A percentile compares a stretch with the other conserved stretches of the same genome.
Conservation (phyloP, 306 rosid genomes). For the Quercus alba region DNA sequence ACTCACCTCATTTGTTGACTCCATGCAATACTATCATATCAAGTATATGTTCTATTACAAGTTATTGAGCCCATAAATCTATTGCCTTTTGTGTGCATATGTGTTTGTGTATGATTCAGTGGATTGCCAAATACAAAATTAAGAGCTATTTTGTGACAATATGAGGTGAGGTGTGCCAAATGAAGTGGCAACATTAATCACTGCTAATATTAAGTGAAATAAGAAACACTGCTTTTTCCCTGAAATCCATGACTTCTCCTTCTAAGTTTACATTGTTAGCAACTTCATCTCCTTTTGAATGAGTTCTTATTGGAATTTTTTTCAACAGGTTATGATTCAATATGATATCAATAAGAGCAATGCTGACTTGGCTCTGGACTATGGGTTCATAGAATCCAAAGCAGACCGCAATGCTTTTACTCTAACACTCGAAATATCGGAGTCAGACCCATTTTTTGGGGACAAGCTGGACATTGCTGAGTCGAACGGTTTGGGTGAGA, state of each 20-base stretch:
- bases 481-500: constrained; percentile 67
- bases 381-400: constrained; percentile 76
- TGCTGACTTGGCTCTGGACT: constrained; percentile 91
- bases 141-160: not conserved
- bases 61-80: no score
- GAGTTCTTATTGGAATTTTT: not conserved
- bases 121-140: not conserved
- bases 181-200: not conserved
- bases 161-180: not conserved
- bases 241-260: not conserved
- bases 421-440: constrained; percentile 68
- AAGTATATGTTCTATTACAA: no score
- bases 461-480: constrained; percentile 90
- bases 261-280: not conserved
- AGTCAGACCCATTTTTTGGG: constrained; percentile 72
- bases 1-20: no score
- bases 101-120: no score
- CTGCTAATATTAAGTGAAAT: not conserved
- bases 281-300: not conserved
- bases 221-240: not conserved
- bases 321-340: constrained; percentile 72
- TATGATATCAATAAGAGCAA: constrained; percentile 87
- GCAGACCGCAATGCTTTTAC: constrained; percentile 61
- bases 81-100: no score
- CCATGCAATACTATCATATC: no score